These are phyloP conservation scores for Lepidium didymum DNA, from an alignment of 345 rosid species.

Conservation along the genomic window DNA sequence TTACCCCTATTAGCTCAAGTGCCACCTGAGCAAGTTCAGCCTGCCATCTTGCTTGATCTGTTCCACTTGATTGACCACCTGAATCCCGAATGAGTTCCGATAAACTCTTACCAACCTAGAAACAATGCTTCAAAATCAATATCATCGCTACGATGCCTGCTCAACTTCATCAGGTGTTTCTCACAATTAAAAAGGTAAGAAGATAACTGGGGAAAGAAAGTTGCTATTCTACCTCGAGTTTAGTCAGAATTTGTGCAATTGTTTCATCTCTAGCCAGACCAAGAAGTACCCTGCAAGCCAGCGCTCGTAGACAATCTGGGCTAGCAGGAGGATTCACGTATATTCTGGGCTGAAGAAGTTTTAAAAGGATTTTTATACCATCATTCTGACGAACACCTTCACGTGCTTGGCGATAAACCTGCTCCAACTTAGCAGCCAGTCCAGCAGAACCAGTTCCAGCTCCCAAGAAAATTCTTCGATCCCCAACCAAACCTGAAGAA, in stretches of 20 bases:
- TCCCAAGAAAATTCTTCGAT: conserved; percentile 89
- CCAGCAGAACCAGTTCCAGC: conserved; percentile 98
- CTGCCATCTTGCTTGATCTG: conserved; percentile 93
- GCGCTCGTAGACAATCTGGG: conserved; percentile 90
- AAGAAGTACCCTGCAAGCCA: conserved; percentile 90
- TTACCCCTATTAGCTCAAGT: conserved; percentile 89
- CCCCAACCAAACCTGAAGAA: conserved; percentile 93
- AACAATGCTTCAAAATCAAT: conserved; percentile 12
- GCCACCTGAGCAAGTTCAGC: conserved; percentile 93
- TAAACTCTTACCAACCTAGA: conserved; percentile 89
- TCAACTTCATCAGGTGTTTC: conserved; percentile 10
- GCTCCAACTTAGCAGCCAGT: conserved; percentile 97
- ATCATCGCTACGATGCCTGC: background rate
- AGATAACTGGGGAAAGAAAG: background rate
- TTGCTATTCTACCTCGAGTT: conserved; percentile 67
- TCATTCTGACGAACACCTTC: conserved; percentile 92
- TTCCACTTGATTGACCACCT: conserved; percentile 70
- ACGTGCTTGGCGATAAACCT: conserved; percentile 91
- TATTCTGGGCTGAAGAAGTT: conserved; percentile 88
- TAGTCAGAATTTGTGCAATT: conserved; percentile 96
- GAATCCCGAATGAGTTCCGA: conserved; percentile 94
- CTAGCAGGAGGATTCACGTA: conserved; percentile 79
- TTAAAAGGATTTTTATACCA: conserved; percentile 95
- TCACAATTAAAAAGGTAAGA: background rate
- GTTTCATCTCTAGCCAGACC: conserved; percentile 96